Base-by-base conservation (phyloP, 805 yeast species). In the Metschnikowia corniflorae region DNA sequence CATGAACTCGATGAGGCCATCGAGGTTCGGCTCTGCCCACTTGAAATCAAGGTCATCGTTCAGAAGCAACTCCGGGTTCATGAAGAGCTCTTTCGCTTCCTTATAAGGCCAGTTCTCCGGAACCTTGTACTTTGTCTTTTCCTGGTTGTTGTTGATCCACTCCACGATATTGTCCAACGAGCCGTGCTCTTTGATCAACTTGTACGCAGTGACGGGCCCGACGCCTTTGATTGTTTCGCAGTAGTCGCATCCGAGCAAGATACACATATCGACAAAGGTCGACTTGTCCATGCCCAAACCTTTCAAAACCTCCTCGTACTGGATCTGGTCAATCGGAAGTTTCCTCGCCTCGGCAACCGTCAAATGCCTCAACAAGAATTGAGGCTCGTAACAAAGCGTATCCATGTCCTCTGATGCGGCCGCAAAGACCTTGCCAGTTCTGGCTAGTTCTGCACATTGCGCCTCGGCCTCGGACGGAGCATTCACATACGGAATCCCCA, bases 321-420 rank as follows among this genome's bases (percentile, higher is more conserved):
- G 73, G 36, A 86, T 80, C 57, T 93, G 96, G 45, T 86, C 86
- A 33, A 93, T 82, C 10, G 97, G 97, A 59, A 86, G 77, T 59
- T 93, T 93, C 51, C 95, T 75, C 19, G 95, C 91, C 56, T 93
- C 98, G 1, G 97, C 80, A 48, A 89, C 93, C 0, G 97, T 93
- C 59, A 93, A 71, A 58, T 93, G 95, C 47, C 98, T 75, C 43
- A 93, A 69, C 36, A 93, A 64, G 42, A 65, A 78, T 5, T 95
- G 93, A 2, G 97, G 86, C 39, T 78, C 81, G 57, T 91, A 93
- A 54, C 97, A 93, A 38, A 93, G 60, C 1, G 98, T 93, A 63
- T 93, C 98, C 98, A 93, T 93, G 77, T 93, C 98, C 59, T 93
- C 98, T 5, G 95, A 84, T 1, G 97, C 98, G 3, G 97, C 96